Conservation (phyloP, 1,139 yeast species). For the Lizanozyma gosingica region DNA sequence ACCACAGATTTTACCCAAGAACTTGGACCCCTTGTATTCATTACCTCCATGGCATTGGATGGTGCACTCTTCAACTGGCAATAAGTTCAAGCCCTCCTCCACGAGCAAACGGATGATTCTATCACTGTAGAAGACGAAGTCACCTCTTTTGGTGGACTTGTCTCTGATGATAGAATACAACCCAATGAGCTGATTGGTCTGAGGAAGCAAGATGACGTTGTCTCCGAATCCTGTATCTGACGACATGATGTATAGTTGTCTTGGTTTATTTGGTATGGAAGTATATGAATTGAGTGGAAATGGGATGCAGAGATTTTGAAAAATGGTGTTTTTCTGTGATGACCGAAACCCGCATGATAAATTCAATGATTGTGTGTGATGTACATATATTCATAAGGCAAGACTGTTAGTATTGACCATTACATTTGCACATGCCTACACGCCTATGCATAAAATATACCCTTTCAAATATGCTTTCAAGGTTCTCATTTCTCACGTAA, state of each 20-base stretch:
- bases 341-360: too few species aligned
- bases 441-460: not conserved
- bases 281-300: too few species aligned
- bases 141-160: slow-evolving; percentile 69
- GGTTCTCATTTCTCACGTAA: not conserved
- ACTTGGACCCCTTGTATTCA: slow-evolving; percentile 67
- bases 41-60: slow-evolving; percentile 76
- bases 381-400: too few species aligned
- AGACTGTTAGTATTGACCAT: too few species aligned
- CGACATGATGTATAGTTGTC: too few species aligned
- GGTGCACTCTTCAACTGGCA: slow-evolving; percentile 65
- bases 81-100: slow-evolving; percentile 87
- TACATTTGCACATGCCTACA: not conserved
- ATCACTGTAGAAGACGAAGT: slow-evolving; percentile 90
- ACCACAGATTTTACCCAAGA: slow-evolving; percentile 91
- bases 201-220: slow-evolving; percentile 69
- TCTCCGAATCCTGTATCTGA: slow-evolving; percentile 6
- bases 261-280: too few species aligned
- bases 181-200: slow-evolving; percentile 83
- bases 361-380: too few species aligned
- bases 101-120: slow-evolving; percentile 87
- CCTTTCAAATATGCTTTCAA: not conserved
- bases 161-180: slow-evolving; percentile 87
- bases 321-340: too few species aligned
- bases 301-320: too few species aligned